Percentiles rank a stretch among this genome's conserved stretches.
Evolutionary conservation across 352 stramenopile species (phyloP).

Genomic region (Albugo candida): DNA sequence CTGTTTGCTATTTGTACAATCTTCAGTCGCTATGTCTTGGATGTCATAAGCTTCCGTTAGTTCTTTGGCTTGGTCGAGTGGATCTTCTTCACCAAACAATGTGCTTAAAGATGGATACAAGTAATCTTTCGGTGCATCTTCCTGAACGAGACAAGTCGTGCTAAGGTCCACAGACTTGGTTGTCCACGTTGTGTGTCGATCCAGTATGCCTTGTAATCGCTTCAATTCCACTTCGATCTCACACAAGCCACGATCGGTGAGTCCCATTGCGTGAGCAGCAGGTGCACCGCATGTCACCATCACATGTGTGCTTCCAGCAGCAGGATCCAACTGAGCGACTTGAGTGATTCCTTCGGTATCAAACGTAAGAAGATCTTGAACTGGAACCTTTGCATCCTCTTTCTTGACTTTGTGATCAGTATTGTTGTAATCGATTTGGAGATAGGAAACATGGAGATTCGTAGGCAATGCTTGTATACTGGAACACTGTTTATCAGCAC

Average conservation of each 20-base stretch:
- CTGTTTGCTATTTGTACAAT: no score
- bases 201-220: conserved; percentile 30
- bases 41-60: no score
- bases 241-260: conserved; percentile 49
- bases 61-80: no score
- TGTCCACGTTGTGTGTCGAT: conserved; percentile 5
- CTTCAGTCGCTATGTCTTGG: no score
- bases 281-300: conserved; percentile 66
- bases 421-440: conserved; percentile 52
- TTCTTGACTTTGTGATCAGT: conserved; percentile 15
- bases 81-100: no score
- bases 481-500: conserved; percentile 54
- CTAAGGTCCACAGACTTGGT: no score
- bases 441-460: conserved; percentile 71
- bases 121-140: no score
- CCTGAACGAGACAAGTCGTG: no score
- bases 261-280: conserved; percentile 57
- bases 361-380: not conserved
- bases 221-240: conserved; percentile 74
- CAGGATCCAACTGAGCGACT: not conserved
- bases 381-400: not conserved
- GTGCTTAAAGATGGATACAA: no score
- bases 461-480: conserved; percentile 68
- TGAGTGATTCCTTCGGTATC: not conserved
- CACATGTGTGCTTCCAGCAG: conserved; percentile 30